Evolutionary conservation across 129 eudicot genomes (phyloP), one percentile per base, ranked within the genome.

Genomic region (Saposhnikovia divaricata): DNA sequence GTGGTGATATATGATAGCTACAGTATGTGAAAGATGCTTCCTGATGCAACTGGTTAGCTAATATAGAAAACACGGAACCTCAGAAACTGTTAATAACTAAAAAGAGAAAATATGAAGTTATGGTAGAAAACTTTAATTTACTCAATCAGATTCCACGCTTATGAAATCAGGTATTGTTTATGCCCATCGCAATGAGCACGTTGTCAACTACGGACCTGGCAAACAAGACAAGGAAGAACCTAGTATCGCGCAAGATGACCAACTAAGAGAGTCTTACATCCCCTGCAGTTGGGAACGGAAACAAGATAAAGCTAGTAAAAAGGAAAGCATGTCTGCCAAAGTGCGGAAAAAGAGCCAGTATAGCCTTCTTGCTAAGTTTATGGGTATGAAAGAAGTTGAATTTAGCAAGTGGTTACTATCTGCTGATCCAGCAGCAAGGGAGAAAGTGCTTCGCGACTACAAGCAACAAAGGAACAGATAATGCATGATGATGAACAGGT

Each of bases 121-220:
- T 14, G 21, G 55, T 16, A 50, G 4, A 50, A 14, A 50, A 14
- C 1, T 50, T 50, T 50, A 3, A 50, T 23, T 6, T 66, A 28
- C 16, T 66, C 40, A 28, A 28, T 66, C 8, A 31, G 72, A 66
- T 50, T 50, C 57, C 57, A 50, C 23, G 23, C 19, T 13, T 50
- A 50, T 50, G 57, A 18, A 16, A 15, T 50, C 21, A 50, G 57
- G 57, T 50, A 50, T 50, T 50, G 57, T 50, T 3, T 50, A 95
- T 82, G 89, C 96, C 68, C 98, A 95, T 82, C 91, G 97, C 13
- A 88, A 92, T 55, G 96, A 90, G 82, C 97, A 95, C 55, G 85
- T 95, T 46, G 90, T 95, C 53, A 90, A 92, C 84, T 74, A 76
- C n/a, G 84, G 89, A 72, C 84, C 82, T 69, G 84, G 86, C 53